Percentiles rank a stretch among this genome's conserved stretches.
Conservation (phyloP, 2,329 filamentous ascomycete species). For the Zymoseptoria tritici region DNA sequence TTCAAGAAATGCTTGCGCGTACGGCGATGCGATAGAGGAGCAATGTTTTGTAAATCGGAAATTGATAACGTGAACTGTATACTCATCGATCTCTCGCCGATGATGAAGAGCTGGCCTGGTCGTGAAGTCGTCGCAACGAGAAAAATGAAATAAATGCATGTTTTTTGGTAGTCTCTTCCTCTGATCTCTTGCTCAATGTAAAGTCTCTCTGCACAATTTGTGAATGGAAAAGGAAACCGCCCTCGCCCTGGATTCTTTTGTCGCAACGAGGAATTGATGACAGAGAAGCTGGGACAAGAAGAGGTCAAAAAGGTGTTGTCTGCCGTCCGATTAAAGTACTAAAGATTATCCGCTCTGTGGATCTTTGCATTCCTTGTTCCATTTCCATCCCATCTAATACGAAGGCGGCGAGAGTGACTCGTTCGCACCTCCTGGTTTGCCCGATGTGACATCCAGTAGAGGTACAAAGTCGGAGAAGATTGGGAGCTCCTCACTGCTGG, state of each 20-base stretch:
- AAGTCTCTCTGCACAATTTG: not conserved
- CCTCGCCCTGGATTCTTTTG: too few relatives aligned
- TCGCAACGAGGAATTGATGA: not conserved
- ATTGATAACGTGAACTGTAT: not conserved
- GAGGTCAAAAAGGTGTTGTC: not conserved
- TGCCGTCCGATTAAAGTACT: not conserved
- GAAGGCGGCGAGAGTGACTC: not conserved
- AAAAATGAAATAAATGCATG: not conserved
- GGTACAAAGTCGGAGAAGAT: conserved; percentile 19
- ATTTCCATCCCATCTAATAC: not conserved
- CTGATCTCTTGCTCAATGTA: not conserved
- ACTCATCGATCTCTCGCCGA: not conserved
- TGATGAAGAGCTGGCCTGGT: not conserved
- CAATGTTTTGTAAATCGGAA: not conserved
- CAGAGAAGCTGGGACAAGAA: not conserved
- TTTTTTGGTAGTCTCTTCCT: not conserved
- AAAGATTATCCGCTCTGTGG: not conserved
- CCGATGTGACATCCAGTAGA: conserved; percentile 20
- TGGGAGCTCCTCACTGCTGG: conserved; percentile 13
- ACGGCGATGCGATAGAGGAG: not conserved
- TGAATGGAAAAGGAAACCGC: too few relatives aligned
- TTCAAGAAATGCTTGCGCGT: not conserved
- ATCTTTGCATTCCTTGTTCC: not conserved
- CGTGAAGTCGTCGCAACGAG: not conserved
- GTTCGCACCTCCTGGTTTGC: conserved; percentile 21